Evolutionary conservation across 1,284 basidiomycete species (phyloP).

Genomic region (Xerocomus minutiporus): DNA sequence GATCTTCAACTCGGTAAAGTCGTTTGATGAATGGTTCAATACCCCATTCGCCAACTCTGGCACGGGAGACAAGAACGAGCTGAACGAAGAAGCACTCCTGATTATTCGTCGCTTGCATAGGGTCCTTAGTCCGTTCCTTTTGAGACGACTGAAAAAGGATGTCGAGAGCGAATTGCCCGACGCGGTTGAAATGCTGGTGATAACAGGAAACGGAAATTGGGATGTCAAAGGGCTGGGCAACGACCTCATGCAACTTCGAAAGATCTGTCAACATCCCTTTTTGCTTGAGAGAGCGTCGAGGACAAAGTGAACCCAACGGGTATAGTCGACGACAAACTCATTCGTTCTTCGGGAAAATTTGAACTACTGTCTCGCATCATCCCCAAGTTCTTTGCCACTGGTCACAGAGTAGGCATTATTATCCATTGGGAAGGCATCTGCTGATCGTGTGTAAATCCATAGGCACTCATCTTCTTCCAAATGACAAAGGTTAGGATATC

Average conservation of each 20-base stretch:
- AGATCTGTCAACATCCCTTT: conserved; percentile 98
- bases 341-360: conserved; percentile 90
- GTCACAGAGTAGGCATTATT: conserved; percentile 69
- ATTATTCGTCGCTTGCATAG: conserved; percentile 98
- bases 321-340: conserved; percentile 80
- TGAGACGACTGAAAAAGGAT: conserved; percentile 94
- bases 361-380: conserved; percentile 92
- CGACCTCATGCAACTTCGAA: conserved; percentile 97
- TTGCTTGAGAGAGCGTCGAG: conserved; percentile 73
- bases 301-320: conserved; percentile 83
- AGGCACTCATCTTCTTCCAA: conserved; percentile 99
- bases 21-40: conserved; percentile 99
- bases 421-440: background rate
- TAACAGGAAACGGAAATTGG: conserved; percentile 50
- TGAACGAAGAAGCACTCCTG: conserved; percentile 98
- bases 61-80: conserved; percentile 93
- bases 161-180: conserved; percentile 97
- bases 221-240: conserved; percentile 87
- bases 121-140: conserved; percentile 94
- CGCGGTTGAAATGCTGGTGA: conserved; percentile 6
- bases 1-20: conserved; percentile 99
- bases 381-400: conserved; percentile 91
- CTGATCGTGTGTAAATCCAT: conserved; percentile 7
- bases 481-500: conserved; percentile 99
- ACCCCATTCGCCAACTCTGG: conserved; percentile 99